These are phyloP conservation scores for Colletotrichum echinochloae DNA, from an alignment of 2,329 filamentous ascomycete species.

Conservation along the genomic window DNA sequence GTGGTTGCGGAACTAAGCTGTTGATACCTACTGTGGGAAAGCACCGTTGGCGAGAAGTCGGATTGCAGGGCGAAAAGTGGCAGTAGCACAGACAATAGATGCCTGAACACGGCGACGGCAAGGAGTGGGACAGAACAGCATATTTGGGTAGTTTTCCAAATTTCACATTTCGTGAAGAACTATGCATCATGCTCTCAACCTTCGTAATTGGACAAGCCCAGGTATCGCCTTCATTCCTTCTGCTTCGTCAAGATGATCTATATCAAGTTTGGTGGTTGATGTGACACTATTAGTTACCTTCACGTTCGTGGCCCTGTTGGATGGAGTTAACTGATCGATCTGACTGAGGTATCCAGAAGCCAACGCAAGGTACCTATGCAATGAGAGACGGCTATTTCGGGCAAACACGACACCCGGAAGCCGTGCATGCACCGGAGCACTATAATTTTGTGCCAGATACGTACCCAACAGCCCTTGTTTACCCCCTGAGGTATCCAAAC, in stretches of 20 bases:
- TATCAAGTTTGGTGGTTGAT: neutral
- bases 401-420: neutral
- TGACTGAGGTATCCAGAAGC: neutral
- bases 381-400: constrained; percentile 1
- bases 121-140: neutral
- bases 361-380: neutral
- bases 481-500: constrained; percentile 2
- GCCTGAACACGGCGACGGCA: neutral
- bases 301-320: neutral
- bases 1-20: neutral
- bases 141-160: neutral
- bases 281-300: neutral
- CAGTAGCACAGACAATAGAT: neutral
- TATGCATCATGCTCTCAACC: neutral
- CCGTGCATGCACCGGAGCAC: neutral
- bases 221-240: too few species aligned
- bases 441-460: constrained; percentile 1
- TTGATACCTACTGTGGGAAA: neutral
- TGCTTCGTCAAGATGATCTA: neutral
- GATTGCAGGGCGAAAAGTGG: neutral
- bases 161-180: neutral
- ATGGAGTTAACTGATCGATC: too few species aligned
- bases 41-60: neutral
- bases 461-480: neutral
- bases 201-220: neutral